Percentiles rank a stretch among this genome's conserved stretches.
Evolutionary conservation across 108 stramenopile species (phyloP).

Genomic region (Skeletonema menzelii): DNA sequence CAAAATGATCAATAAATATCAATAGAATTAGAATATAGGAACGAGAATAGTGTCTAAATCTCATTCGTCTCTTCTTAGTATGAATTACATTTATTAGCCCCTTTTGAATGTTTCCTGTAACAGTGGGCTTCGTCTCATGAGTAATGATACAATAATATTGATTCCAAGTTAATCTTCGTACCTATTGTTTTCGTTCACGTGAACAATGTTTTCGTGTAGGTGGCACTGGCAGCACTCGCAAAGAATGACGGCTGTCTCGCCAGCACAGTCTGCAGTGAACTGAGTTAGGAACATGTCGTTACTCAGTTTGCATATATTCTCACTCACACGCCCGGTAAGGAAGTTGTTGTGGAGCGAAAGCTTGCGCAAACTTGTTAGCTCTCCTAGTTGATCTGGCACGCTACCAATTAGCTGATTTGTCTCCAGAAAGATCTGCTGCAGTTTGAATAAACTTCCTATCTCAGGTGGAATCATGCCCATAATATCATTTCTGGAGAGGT

Average conservation of each 20-base stretch:
- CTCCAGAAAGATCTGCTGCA: constrained; percentile 47
- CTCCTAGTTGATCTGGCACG: constrained; percentile 42
- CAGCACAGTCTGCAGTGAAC: constrained; percentile 46
- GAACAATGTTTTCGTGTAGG: constrained; percentile 24
- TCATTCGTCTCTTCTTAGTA: not conserved
- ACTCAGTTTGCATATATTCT: constrained; percentile 27
- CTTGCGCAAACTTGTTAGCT: constrained; percentile 32
- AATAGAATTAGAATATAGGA: not conserved
- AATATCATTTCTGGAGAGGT: constrained; percentile 53
- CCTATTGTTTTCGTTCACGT: constrained; percentile 3
- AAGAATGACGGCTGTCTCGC: constrained; percentile 19
- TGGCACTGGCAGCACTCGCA: constrained; percentile 48
- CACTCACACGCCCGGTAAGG: constrained; percentile 23
- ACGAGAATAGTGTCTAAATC: not conserved
- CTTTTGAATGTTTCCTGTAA: not conserved
- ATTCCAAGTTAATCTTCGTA: not conserved
- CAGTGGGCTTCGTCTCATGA: not conserved
- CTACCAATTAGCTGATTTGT: constrained; percentile 35
- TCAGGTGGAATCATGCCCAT: constrained; percentile 59
- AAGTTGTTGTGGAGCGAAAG: constrained; percentile 41
- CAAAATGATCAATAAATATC: not conserved
- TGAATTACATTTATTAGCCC: not conserved
- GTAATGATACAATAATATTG: not conserved
- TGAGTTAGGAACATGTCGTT: constrained; percentile 31
- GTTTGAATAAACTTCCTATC: constrained; percentile 50